These are phyloP conservation scores for Azolla pinnata DNA, from an alignment of 75 land plant genomes.

Conservation along the genomic window DNA sequence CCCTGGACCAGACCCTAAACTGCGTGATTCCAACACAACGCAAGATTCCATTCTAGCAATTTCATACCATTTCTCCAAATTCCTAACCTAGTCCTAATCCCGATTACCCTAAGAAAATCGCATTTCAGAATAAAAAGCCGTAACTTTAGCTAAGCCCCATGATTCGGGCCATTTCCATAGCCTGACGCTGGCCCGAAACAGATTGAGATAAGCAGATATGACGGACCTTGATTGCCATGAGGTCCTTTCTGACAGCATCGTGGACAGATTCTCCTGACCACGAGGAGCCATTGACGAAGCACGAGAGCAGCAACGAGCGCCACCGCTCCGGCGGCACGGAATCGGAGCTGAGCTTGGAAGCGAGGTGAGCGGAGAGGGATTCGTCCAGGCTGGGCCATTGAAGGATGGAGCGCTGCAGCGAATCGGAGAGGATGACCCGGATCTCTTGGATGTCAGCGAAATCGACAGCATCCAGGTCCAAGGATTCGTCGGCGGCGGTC, in stretches of 20 bases:
- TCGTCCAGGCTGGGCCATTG: constrained; percentile 1
- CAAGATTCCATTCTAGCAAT: too few species aligned
- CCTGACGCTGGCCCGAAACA: too few species aligned
- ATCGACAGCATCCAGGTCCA: constrained; percentile 3
- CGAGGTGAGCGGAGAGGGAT: constrained; percentile 5
- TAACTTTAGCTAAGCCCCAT: too few species aligned
- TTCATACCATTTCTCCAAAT: too few species aligned
- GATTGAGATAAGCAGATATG: background rate
- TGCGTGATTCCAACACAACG: too few species aligned
- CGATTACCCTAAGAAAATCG: too few species aligned
- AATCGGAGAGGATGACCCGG: background rate
- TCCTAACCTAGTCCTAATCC: too few species aligned
- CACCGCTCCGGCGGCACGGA: constrained; percentile 2
- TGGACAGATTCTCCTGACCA: background rate
- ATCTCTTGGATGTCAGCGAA: too few species aligned
- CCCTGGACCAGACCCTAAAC: too few species aligned
- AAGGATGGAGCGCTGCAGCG: constrained; percentile 1
- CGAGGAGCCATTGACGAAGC: background rate
- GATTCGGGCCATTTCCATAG: too few species aligned
- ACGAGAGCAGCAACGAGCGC: background rate
- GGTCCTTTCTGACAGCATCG: background rate
- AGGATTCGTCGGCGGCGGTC: background rate
- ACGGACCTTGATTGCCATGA: constrained; percentile 8
- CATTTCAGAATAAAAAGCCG: too few species aligned
- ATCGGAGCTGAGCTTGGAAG: constrained; percentile 6